phyloP scores from a whole-genome alignment of 495 filamentous ascomycete genomes.

The Endocarpon pusillum region DNA sequence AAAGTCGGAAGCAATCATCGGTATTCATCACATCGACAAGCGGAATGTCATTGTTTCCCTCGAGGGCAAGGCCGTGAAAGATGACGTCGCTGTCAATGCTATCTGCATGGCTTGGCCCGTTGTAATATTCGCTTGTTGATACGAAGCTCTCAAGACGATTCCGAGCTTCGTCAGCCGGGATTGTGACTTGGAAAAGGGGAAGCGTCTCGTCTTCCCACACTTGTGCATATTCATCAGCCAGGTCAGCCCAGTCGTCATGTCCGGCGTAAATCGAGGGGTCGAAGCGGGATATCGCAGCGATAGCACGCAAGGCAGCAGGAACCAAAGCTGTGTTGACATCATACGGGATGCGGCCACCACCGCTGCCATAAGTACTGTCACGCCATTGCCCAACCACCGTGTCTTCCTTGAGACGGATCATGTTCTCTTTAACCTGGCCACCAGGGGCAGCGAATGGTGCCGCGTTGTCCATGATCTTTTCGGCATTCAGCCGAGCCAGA shows the following conservation, averaged over 20 bases:
- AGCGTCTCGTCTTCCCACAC: constrained; percentile 48
- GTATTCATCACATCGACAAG: constrained; percentile 44
- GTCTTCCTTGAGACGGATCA: constrained; percentile 36
- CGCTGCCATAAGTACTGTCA: constrained; percentile 41
- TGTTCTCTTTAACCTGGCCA: constrained; percentile 33
- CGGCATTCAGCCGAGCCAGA: constrained; percentile 32
- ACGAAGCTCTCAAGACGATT: constrained; percentile 30
- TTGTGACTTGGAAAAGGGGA: constrained; percentile 35
- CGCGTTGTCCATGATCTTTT: constrained; percentile 39
- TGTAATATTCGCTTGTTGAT: constrained; percentile 19
- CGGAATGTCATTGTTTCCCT: constrained; percentile 31
- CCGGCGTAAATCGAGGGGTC: constrained; percentile 35
- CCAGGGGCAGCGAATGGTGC: constrained; percentile 30
- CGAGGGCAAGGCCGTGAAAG: constrained; percentile 40
- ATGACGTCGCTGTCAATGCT: constrained; percentile 26
- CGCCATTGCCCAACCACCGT: constrained; percentile 47
- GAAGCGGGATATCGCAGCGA: constrained; percentile 29
- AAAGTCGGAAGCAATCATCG: constrained; percentile 46
- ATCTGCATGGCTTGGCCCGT: constrained; percentile 21
- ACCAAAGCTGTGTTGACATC: constrained; percentile 49
- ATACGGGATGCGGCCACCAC: constrained; percentile 45
- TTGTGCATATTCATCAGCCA: constrained; percentile 33
- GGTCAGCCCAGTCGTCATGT: constrained; percentile 27
- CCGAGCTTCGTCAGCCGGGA: constrained; percentile 25
- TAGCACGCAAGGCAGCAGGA: constrained; percentile 41